Conservation (phyloP, 169 alveolate species). For the Babesia divergens region DNA sequence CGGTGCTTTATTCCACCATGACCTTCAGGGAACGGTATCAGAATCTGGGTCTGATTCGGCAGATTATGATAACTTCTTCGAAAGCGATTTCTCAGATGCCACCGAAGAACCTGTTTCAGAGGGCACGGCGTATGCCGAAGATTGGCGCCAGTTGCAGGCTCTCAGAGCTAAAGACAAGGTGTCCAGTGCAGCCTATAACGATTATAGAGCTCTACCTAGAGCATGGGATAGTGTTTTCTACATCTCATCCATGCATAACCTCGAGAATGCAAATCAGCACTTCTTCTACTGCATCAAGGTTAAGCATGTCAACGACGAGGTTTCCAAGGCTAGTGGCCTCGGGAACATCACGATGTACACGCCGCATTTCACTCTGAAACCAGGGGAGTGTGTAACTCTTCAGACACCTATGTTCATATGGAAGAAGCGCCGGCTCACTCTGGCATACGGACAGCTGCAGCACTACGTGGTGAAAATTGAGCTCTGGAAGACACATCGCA, state of each 20-base stretch:
- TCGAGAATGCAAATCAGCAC: slow-evolving; percentile 48
- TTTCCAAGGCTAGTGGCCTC: slow-evolving; percentile 18
- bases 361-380: slow-evolving; percentile 68
- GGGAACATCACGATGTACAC: slow-evolving; percentile 66
- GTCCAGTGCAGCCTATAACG: slow-evolving; percentile 8
- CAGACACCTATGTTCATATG: slow-evolving; percentile 73
- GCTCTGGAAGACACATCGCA: slow-evolving; percentile 76
- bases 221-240: slow-evolving; percentile 62
- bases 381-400: slow-evolving; percentile 68
- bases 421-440: slow-evolving; percentile 65
- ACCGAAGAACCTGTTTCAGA: background rate
- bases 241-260: slow-evolving; percentile 60
- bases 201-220: slow-evolving; percentile 26
- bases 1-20: background rate
- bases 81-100: slow-evolving; percentile 25
- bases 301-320: slow-evolving; percentile 35
- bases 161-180: slow-evolving; percentile 18
- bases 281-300: slow-evolving; percentile 58
- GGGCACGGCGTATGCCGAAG: slow-evolving; percentile 20
- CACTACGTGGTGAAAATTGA: slow-evolving; percentile 74
- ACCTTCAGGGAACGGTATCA: background rate
- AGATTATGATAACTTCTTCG: slow-evolving; percentile 12
- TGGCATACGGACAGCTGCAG: slow-evolving; percentile 79
- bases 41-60: background rate
- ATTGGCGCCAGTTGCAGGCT: slow-evolving; percentile 35